These are phyloP conservation scores for Thelonectria blattea DNA, from an alignment of 2,329 filamentous ascomycete species.

Conservation along the genomic window DNA sequence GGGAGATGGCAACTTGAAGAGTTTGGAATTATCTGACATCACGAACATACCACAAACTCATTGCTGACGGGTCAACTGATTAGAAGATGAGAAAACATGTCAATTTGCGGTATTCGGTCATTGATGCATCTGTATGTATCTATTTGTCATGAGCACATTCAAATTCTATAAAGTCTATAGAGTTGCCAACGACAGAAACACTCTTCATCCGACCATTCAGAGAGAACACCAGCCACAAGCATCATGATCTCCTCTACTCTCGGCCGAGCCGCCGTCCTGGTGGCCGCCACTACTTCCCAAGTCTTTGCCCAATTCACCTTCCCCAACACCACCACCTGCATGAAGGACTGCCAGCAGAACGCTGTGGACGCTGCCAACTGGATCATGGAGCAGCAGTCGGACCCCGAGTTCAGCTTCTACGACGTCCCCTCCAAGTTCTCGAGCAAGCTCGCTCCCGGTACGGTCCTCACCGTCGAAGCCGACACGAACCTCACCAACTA, in stretches of 20 bases:
- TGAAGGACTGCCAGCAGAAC: not conserved
- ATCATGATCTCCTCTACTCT: not conserved
- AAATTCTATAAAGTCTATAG: not conserved
- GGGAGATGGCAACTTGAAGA: too few relatives aligned
- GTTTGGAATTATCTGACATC: too few relatives aligned
- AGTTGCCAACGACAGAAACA: not conserved
- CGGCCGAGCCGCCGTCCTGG: not conserved
- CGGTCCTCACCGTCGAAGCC: not conserved
- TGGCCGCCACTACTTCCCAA: not conserved
- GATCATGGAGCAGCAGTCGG: not conserved
- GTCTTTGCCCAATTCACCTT: not conserved
- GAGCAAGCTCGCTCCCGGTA: not conserved
- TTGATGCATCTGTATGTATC: too few relatives aligned
- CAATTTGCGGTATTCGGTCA: too few relatives aligned
- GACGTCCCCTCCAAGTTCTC: not conserved
- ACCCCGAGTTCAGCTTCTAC: not conserved
- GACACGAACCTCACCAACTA: constrained; percentile 19
- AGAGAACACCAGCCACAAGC: not conserved
- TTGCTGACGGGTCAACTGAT: too few relatives aligned
- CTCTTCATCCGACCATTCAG: too few relatives aligned
- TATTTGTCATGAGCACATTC: too few relatives aligned
- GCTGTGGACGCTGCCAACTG: not conserved
- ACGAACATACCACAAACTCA: too few relatives aligned
- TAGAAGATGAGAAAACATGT: too few relatives aligned
- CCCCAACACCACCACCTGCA: not conserved